Evolutionary conservation across 2,329 filamentous ascomycete genomes (phyloP), one percentile per base, ranked within the genome.

Genomic region (Drechslerella coelobrocha): DNA sequence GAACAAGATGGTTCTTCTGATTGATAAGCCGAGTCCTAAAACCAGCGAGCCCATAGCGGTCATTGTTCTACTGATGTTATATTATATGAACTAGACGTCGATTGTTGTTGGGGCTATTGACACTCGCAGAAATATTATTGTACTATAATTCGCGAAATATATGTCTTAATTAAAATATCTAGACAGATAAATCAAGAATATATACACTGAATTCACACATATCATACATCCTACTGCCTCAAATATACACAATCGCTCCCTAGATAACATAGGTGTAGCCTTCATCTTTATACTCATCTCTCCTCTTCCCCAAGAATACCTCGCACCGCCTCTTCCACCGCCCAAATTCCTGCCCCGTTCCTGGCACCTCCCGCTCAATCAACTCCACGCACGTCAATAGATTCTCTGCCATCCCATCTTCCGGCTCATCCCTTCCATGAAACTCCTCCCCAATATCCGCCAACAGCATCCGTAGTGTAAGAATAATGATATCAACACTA

Each of bases 281-380:
- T 29, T 62, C 37, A 31, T 43, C 51, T 1, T 7, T 31, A 1
- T 21, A 24, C 68, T 72, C 31, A 24, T 48, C 31, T 31, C 43
- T 37, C 45, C 56, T 60, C 10, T 69, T 73, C 29, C 73, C 65
- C 24, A 73, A 55, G 27, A 75, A 43, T 17, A 62, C 19, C 17
- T 57, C 54, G 23, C 73, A 57, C 39, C 75, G 37, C 21, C 73
- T 74, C 37, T 56, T 73, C 53, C 74, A 74, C 45, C 74, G 50
- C 47, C 66, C 68, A 45, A 57, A 62, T 9, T 68, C 69, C 41
- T 65, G 39, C 9, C 48, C 56, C 14, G 74, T 72, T 2, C 54
- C 62, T 1, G 75, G 74, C 9, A 73, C 51, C 61, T 74, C 72
- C 34, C 55, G 65, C 41, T 45, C 68, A 69, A 76, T 73, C 26